phyloP scores from a whole-genome alignment of 148 eudicot species.

The Rhododendron mucronatum region DNA sequence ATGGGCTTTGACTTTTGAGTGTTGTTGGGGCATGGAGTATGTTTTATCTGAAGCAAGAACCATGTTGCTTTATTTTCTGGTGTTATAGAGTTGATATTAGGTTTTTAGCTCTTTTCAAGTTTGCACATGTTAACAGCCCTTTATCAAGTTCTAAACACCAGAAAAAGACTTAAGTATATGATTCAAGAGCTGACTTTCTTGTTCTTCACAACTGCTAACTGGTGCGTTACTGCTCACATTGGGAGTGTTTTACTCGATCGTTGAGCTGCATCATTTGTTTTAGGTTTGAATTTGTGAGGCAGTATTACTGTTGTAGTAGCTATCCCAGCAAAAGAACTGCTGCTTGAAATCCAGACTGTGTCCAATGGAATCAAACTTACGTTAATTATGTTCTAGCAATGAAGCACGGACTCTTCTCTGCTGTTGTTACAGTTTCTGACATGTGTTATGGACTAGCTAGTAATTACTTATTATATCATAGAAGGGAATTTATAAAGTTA shows the following conservation, averaged over 20 bases:
- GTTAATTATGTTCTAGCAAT: slow-evolving; percentile 6
- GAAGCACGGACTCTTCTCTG: too few relatives aligned
- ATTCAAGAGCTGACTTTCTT: not conserved
- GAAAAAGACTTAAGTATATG: not conserved
- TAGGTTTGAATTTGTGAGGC: not conserved
- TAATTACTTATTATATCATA: too few relatives aligned
- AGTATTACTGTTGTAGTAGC: not conserved
- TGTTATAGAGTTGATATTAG: not conserved
- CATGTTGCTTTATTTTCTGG: not conserved
- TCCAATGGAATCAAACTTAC: not conserved
- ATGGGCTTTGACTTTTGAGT: too few relatives aligned
- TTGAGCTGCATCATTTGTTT: not conserved
- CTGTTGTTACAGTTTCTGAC: too few relatives aligned
- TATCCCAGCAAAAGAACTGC: not conserved
- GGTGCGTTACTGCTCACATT: not conserved
- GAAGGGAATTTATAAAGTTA: too few relatives aligned
- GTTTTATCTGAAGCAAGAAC: not conserved
- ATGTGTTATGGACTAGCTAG: too few relatives aligned
- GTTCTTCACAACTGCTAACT: not conserved
- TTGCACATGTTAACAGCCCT: not conserved
- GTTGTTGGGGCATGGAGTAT: not conserved
- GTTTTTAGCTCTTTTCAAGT: not conserved
- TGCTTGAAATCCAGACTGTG: not conserved
- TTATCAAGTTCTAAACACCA: not conserved
- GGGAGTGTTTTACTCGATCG: not conserved